phyloP scores from a whole-genome alignment of 768 basidiomycete genomes.

The Amanita jacksonii region DNA sequence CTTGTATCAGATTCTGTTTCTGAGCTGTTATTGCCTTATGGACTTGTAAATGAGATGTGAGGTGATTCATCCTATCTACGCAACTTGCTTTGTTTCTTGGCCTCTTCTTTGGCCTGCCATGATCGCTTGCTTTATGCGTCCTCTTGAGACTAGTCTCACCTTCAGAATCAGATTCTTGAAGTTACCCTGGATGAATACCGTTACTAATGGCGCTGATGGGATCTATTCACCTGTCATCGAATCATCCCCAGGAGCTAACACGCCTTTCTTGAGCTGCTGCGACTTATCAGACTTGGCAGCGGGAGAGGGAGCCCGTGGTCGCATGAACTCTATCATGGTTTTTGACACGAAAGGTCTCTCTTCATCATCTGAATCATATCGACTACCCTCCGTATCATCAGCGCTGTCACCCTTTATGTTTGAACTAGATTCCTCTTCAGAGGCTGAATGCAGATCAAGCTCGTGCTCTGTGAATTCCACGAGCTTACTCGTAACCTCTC shows the following conservation, averaged over 20 bases:
- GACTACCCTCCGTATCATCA: constrained; percentile 18
- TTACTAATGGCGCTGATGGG: neutral
- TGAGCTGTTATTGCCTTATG: constrained; percentile 18
- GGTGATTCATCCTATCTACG: neutral
- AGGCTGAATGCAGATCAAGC: constrained; percentile 43
- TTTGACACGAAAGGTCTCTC: constrained; percentile 16
- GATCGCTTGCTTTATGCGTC: constrained; percentile 1
- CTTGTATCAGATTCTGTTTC: constrained; percentile 37
- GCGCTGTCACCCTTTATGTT: constrained; percentile 16
- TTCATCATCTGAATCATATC: constrained; percentile 5
- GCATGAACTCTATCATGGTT: constrained; percentile 10
- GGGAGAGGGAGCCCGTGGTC: neutral
- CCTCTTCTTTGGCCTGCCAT: no score
- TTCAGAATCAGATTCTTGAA: constrained; percentile 6
- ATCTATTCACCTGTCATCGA: constrained; percentile 5
- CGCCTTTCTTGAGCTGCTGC: no score
- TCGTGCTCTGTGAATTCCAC: constrained; percentile 22
- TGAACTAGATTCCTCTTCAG: constrained; percentile 30
- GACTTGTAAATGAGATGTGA: constrained; percentile 9
- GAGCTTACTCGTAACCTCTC: neutral
- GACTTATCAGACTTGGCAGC: neutral
- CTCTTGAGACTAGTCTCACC: constrained; percentile 1
- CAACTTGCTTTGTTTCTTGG: constrained; percentile 10
- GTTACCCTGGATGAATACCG: neutral
- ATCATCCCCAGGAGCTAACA: neutral